These are phyloP conservation scores for Eutrema yunnanense DNA, from an alignment of 345 rosid species.

Conservation along the genomic window DNA sequence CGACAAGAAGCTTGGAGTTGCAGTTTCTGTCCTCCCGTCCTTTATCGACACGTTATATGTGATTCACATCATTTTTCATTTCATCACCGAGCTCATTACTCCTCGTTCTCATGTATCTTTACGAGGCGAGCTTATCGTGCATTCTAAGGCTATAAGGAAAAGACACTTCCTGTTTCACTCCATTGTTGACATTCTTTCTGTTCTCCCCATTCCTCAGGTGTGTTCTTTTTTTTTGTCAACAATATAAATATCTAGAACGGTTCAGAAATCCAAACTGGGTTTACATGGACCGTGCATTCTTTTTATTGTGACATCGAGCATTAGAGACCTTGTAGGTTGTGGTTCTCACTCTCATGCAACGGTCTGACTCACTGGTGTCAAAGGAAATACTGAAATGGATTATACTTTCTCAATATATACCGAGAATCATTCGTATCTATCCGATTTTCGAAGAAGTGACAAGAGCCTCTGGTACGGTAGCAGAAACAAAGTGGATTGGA, in stretches of 20 bases:
- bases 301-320: background rate
- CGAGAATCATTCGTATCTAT: conserved; percentile 18
- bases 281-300: background rate
- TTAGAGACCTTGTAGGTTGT: conserved; percentile 24
- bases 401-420: conserved; percentile 7
- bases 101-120: background rate
- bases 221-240: background rate
- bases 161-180: background rate
- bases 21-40: conserved; percentile 10
- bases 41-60: conserved; percentile 15
- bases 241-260: too few relatives aligned
- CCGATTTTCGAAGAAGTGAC: conserved; percentile 10
- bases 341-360: background rate
- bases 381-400: conserved; percentile 9
- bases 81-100: background rate
- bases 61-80: background rate
- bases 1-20: background rate
- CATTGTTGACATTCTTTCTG: conserved; percentile 9
- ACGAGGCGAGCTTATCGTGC: background rate
- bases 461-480: conserved; percentile 9
- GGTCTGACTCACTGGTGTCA: background rate
- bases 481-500: conserved; percentile 15
- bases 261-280: too few relatives aligned
- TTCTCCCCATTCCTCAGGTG: conserved; percentile 35
- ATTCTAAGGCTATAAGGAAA: background rate